Percentiles rank a stretch among this genome's conserved stretches.
Conservation (phyloP, 257 asterid genomes). For the Lithospermum erythrorhizon region DNA sequence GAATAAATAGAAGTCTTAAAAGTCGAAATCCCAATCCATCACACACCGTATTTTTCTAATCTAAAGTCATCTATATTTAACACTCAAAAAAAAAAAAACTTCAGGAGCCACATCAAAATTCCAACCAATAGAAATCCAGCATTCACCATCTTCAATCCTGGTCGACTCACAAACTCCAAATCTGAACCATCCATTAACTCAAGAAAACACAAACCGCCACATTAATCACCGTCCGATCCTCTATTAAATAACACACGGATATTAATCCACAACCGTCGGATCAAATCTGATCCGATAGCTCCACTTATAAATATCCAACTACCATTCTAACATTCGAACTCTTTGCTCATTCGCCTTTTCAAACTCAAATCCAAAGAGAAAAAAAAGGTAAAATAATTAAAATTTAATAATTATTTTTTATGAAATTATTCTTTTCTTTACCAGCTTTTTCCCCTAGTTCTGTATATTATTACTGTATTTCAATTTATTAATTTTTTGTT, state of each 20-base stretch:
- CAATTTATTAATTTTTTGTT: too few relatives aligned
- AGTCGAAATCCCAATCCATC: too few relatives aligned
- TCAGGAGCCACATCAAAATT: too few relatives aligned
- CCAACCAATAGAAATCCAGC: slow-evolving; percentile 28
- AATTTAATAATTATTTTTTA: too few relatives aligned
- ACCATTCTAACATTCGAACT: rapidly evolving
- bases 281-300: slow-evolving; percentile 8
- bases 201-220: slow-evolving; percentile 47
- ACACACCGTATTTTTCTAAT: too few relatives aligned
- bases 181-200: slow-evolving; percentile 31
- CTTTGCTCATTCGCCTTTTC: slow-evolving; percentile 9
- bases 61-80: too few relatives aligned
- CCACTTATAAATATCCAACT: slow-evolving; percentile 25
- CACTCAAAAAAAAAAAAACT: too few relatives aligned
- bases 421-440: neutral
- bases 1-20: too few relatives aligned
- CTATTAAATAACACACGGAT: slow-evolving; percentile 22
- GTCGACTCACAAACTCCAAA: slow-evolving; percentile 13
- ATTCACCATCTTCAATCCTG: slow-evolving; percentile 28
- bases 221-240: slow-evolving; percentile 37
- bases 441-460: too few relatives aligned
- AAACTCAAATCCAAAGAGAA: slow-evolving; percentile 1
- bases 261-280: slow-evolving; percentile 37
- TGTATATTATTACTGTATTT: too few relatives aligned
- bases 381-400: slow-evolving; percentile 2